Base-by-base conservation (phyloP, 176 grass and related monocot genomes). In the Chrysopogon serrulatus region DNA sequence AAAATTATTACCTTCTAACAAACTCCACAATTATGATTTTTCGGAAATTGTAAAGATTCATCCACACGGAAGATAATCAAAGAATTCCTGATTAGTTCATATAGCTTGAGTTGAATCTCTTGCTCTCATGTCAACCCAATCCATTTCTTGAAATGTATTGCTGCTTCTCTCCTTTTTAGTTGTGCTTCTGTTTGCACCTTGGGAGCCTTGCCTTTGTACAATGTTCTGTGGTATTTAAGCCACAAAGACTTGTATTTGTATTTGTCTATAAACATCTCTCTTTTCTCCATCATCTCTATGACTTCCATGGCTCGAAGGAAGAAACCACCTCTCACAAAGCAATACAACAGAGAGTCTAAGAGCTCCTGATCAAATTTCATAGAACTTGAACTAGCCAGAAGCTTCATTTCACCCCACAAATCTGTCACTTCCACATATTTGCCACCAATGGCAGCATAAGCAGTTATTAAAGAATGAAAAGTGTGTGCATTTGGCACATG, bases 351-450 rank as follows among this genome's bases (percentile, higher is more conserved):
- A 45, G 91, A 95, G 76, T 98, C 96, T 80, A 98, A 81, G 62
- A 95, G 88, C 71, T 98, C 96, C 56, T 90, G 85, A 86, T 95
- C 92, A 82, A 95, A 95, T 51, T 88, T 93, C 86, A 98, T 88
- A 14, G 71, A 93, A 27, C 77, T 86, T 19, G 89, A 92, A 57
- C 18, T 87, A 13, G 67, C 82, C 83, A 98, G 68, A 57, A 90
- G 63, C 91, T 95, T 95, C 96, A 95, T 98, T 89, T 98, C 96
- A 28, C 93, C 93, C 96, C 96, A 98, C 62, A 98, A 63, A 83
- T 98, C 96, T 19, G 93, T 86, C 73, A 95, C 93, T 65, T 98
- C 93, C 24, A 88, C 81, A 84, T 95, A 90, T 76, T 93, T 98
- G 40, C 90, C 93, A 73, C 96, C 93, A 86, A 98, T 90, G 12